Evolutionary conservation across 2,329 filamentous ascomycete species (phyloP), one percentile per base, ranked within the genome.

Genomic region (Colletotrichum liriopes): DNA sequence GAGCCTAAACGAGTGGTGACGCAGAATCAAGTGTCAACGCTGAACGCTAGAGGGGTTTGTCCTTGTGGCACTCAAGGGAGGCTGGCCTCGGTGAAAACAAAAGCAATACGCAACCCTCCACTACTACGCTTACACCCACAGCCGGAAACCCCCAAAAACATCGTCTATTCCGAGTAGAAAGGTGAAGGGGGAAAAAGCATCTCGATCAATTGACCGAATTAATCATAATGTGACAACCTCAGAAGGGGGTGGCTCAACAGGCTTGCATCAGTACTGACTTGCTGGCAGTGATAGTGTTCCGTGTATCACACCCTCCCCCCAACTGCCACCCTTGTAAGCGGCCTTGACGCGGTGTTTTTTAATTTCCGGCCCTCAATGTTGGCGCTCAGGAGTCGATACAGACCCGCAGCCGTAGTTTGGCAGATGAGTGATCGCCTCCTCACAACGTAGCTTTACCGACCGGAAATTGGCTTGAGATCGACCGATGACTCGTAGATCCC

Each of bases 401-500:
- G 18, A 16, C 47, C 61, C 47, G 29, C 18, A 43, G 62, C 23
- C 23, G 35, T 29, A 45, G 51, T 52, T 63, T 68, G 51, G 35
- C 37, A 55, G 8, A 23, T 49, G 58, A 63, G 37, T 63, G 58
- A 63, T 72, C 37, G 51, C 29, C 65, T 63, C 52, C 52, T 68
- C 52, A 41, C 29, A 26, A 43, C 29, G 65, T 59, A 9, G 23
- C 43, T 59, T 59, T 56, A n/a, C 54, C 23, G n/a, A n/a, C 52
- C 39, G 59, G 35, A 12, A 32, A 39, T 26, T n/a, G 51, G 41
- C 41, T 72, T 35, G 45, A 56, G 51, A 69, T 63, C 32, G 39
- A 32, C 45, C 6, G 23, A 39, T 56, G 69, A 69, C 65, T 69
- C 58, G 65, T 47, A 52, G 52, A 64, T 69, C 58, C 32, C 59